Percentiles rank a stretch among this genome's conserved stretches.
Conservation (phyloP, 2,329 filamentous ascomycete genomes). For the Penicillium sp. region DNA sequence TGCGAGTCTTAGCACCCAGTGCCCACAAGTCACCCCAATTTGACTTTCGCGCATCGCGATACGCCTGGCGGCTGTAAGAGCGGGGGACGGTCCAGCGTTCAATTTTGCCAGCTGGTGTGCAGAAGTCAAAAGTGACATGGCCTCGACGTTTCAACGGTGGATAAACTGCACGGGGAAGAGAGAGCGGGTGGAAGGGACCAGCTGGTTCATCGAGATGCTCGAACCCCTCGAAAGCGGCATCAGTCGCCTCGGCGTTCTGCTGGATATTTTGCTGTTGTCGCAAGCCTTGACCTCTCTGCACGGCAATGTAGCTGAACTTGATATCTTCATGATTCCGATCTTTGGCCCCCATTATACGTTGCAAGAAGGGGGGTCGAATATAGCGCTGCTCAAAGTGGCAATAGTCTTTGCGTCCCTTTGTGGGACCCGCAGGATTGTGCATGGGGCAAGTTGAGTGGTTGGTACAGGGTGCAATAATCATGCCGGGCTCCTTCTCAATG, state of each 20-base stretch:
- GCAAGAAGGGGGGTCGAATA: constrained; percentile 79
- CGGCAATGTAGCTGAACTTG: constrained; percentile 84
- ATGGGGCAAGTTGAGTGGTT: constrained; percentile 89
- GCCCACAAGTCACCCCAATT: constrained; percentile 96
- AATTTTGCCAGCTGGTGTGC: constrained; percentile 80
- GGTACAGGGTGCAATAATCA: constrained; percentile 74
- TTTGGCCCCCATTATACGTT: constrained; percentile 68
- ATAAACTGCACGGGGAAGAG: constrained; percentile 77
- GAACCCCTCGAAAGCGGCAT: constrained; percentile 74
- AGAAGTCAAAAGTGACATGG: constrained; percentile 88
- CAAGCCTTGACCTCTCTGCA: constrained; percentile 74
- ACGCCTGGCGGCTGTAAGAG: constrained; percentile 79
- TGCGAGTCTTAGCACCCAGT: constrained; percentile 85
- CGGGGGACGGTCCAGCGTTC: constrained; percentile 93
- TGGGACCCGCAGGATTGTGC: constrained; percentile 74
- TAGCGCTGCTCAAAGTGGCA: constrained; percentile 92
- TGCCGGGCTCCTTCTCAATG: constrained; percentile 59
- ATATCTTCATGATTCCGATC: constrained; percentile 87
- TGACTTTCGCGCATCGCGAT: constrained; percentile 88
- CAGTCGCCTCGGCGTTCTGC: constrained; percentile 63
- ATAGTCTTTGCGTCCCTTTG: constrained; percentile 79
- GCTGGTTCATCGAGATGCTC: constrained; percentile 50
- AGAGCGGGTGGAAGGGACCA: constrained; percentile 57
- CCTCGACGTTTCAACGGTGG: constrained; percentile 84
- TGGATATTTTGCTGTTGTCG: constrained; percentile 47